These are phyloP conservation scores for Colletotrichum karsti DNA, from an alignment of 2,329 filamentous ascomycete species.

Conservation along the genomic window DNA sequence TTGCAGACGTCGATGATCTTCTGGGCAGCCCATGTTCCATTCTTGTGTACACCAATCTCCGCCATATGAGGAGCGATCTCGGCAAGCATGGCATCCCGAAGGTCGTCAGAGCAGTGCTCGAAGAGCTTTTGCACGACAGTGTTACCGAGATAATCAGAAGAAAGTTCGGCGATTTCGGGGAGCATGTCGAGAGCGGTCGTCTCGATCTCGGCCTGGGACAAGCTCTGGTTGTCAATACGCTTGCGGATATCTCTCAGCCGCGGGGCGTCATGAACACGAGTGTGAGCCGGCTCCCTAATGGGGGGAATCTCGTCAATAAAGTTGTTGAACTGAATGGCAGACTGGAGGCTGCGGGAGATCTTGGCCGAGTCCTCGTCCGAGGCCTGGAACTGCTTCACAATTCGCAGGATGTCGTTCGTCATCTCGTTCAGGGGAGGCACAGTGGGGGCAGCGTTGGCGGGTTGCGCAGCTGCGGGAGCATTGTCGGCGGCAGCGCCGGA, in stretches of 20 bases:
- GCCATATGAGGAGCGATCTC: constrained; percentile 92
- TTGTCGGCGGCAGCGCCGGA: constrained; percentile 48
- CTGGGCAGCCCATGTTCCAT: constrained; percentile 98
- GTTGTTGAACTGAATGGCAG: constrained; percentile 76
- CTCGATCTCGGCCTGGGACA: constrained; percentile 88
- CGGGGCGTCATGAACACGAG: constrained; percentile 90
- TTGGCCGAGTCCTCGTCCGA: constrained; percentile 78
- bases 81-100: constrained; percentile 89
- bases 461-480: constrained; percentile 39
- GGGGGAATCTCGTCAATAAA: constrained; percentile 89
- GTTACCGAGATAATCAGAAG: constrained; percentile 97
- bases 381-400: constrained; percentile 89
- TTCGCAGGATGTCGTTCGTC: constrained; percentile 82
- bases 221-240: constrained; percentile 93
- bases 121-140: constrained; percentile 99
- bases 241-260: constrained; percentile 96
- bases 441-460: constrained; percentile 61
- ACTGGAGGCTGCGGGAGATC: constrained; percentile 78
- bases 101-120: constrained; percentile 90
- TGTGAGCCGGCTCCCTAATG: constrained; percentile 87
- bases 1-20: constrained; percentile 99
- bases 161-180: constrained; percentile 92
- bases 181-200: constrained; percentile 93
- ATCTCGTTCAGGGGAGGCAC: constrained; percentile 81
- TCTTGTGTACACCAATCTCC: constrained; percentile 98